Percentiles rank a stretch among this genome's conserved stretches.
Evolutionary conservation across 352 stramenopile genomes (phyloP).

Genomic region (Phytopythium sindhum): DNA sequence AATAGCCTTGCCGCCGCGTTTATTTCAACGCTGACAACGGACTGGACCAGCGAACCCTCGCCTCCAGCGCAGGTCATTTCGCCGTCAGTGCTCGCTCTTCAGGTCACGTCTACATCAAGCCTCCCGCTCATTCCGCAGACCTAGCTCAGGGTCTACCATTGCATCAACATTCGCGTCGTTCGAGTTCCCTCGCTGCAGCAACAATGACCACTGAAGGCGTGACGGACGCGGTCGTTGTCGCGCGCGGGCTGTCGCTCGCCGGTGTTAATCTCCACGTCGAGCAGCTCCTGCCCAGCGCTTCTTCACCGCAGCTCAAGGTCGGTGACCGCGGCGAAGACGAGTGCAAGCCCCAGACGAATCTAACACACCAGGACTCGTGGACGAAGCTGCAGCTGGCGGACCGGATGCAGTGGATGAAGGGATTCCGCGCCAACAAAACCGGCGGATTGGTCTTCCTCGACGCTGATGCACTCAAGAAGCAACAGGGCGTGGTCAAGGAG

Average conservation of each 20-base stretch:
- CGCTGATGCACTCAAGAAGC: slow-evolving; percentile 66
- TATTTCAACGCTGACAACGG: not conserved
- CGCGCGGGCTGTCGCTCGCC: slow-evolving; percentile 29
- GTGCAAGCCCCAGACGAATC: slow-evolving; percentile 1
- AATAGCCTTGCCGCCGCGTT: not conserved
- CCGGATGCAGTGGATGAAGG: slow-evolving; percentile 51
- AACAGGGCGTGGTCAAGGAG: slow-evolving; percentile 79
- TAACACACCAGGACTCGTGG: slow-evolving; percentile 36
- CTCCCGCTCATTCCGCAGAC: too few relatives aligned
- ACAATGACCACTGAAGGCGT: not conserved
- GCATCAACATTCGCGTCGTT: not conserved
- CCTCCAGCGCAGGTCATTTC: not conserved
- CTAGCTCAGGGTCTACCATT: too few relatives aligned
- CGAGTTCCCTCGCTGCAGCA: not conserved
- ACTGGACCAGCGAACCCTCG: too few relatives aligned
- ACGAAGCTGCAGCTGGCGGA: slow-evolving; percentile 46
- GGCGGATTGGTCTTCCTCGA: slow-evolving; percentile 65
- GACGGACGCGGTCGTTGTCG: too few relatives aligned
- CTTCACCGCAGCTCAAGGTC: slow-evolving; percentile 27
- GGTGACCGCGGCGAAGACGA: slow-evolving; percentile 19
- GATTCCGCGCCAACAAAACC: slow-evolving; percentile 71
- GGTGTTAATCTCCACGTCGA: slow-evolving; percentile 56
- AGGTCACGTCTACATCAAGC: too few relatives aligned
- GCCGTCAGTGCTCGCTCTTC: not conserved
- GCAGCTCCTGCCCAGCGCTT: slow-evolving; percentile 40